A percentile compares a stretch with the other conserved stretches of the same genome.
Conservation (phyloP, 2,329 filamentous ascomycete genomes). For the Myriosclerotinia duriaeana region DNA sequence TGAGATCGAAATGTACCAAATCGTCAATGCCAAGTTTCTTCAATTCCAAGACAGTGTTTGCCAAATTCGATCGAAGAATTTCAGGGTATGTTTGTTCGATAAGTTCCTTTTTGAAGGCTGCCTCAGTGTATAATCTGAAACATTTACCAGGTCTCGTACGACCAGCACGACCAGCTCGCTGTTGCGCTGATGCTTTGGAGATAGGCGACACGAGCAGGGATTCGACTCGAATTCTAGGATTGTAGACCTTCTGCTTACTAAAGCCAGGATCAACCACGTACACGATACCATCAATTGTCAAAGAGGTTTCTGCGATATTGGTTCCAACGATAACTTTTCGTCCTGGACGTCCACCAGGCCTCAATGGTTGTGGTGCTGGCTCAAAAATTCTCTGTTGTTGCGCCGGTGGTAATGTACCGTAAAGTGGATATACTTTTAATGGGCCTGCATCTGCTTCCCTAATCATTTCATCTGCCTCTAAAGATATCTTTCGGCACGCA, state of each 20-base stretch:
- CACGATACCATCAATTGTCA: slow-evolving; percentile 98
- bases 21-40: slow-evolving; percentile 97
- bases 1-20: slow-evolving; percentile 95
- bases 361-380: slow-evolving; percentile 71
- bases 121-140: slow-evolving; percentile 94
- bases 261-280: slow-evolving; percentile 99
- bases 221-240: slow-evolving; percentile 92
- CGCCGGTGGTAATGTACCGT: slow-evolving; percentile 85
- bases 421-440: slow-evolving; percentile 86
- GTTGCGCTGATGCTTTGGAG: slow-evolving; percentile 94
- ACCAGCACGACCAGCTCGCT: slow-evolving; percentile 97
- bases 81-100: slow-evolving; percentile 98
- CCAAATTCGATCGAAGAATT: slow-evolving; percentile 89
- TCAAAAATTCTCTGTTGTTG: slow-evolving; percentile 97
- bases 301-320: slow-evolving; percentile 95
- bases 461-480: slow-evolving; percentile 89
- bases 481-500: slow-evolving; percentile 82
- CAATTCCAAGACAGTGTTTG: slow-evolving; percentile 91
- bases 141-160: slow-evolving; percentile 98
- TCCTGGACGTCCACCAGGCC: slow-evolving; percentile 78
- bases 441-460: slow-evolving; percentile 90
- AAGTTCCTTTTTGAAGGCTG: slow-evolving; percentile 94
- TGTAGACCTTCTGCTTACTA: slow-evolving; percentile 99
- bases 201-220: slow-evolving; percentile 97
- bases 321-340: slow-evolving; percentile 92